phyloP scores from a whole-genome alignment of 768 basidiomycete genomes.

The Erythrobasidium yunnanense region DNA sequence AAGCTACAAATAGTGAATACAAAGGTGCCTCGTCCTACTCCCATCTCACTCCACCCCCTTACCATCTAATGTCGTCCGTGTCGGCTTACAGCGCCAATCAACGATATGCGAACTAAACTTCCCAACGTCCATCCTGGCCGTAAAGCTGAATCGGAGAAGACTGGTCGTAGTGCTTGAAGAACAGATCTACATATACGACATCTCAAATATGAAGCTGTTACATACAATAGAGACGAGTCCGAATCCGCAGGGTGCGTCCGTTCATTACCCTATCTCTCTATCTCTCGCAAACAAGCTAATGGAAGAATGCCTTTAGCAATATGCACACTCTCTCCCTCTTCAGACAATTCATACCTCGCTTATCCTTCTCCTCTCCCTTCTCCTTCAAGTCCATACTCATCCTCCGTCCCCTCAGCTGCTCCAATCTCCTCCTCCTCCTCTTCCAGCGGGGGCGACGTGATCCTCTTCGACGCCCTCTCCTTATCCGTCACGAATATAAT shows the following conservation, averaged over 20 bases:
- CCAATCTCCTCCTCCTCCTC: constrained; percentile 46
- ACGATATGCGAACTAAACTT: constrained; percentile 98
- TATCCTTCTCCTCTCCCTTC: constrained; percentile 92
- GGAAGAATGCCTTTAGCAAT: constrained; percentile 52
- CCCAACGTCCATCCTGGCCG: constrained; percentile 89
- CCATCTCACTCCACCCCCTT: not conserved
- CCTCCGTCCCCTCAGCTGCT: constrained; percentile 43
- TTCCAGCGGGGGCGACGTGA: constrained; percentile 63
- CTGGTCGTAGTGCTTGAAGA: constrained; percentile 89
- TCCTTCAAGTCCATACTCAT: constrained; percentile 53
- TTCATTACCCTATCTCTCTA: not conserved
- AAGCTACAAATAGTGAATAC: constrained; percentile 98
- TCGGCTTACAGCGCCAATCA: constrained; percentile 63
- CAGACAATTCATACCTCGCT: constrained; percentile 85
- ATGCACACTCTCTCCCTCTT: constrained; percentile 84
- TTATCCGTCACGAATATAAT: constrained; percentile 89
- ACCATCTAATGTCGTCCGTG: not conserved
- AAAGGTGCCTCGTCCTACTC: constrained; percentile 53
- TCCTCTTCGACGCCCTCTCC: constrained; percentile 84
- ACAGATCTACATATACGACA: constrained; percentile 99
- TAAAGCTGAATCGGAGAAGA: constrained; percentile 93
- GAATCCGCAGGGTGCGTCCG: constrained; percentile 72
- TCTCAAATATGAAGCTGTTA: constrained; percentile 91
- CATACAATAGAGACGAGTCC: constrained; percentile 95
- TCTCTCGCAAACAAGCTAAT: no score